phyloP scores from a whole-genome alignment of 2,329 filamentous ascomycete species.

The Phoma sp. region DNA sequence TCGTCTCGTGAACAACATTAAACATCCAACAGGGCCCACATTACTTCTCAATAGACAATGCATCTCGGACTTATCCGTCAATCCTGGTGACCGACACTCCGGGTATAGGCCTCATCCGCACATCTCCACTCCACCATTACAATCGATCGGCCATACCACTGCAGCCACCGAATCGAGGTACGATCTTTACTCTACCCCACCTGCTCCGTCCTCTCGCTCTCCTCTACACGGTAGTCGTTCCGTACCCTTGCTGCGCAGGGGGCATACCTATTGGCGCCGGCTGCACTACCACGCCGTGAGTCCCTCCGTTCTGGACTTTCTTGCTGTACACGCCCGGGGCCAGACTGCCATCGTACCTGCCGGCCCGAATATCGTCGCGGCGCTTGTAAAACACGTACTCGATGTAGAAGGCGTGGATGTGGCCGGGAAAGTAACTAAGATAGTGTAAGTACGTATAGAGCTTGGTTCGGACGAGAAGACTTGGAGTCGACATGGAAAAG shows the following conservation, averaged over 20 bases:
- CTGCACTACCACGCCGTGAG: slow-evolving; percentile 9
- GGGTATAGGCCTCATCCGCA: not conserved
- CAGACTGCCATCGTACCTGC: slow-evolving; percentile 60
- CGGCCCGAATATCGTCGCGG: slow-evolving; percentile 67
- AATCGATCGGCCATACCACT: not conserved
- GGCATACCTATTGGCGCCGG: slow-evolving; percentile 1
- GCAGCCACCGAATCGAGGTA: no score
- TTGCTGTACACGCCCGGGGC: slow-evolving; percentile 77
- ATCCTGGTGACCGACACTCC: not conserved
- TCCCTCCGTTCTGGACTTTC: slow-evolving; percentile 73
- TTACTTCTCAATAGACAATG: no score
- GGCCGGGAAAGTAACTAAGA: slow-evolving; percentile 74
- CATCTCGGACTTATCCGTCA: no score
- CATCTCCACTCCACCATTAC: not conserved
- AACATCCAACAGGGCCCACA: no score
- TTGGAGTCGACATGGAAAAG: not conserved
- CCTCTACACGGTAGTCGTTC: slow-evolving; percentile 7
- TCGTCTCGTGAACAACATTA: no score
- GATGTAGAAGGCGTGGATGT: slow-evolving; percentile 80
- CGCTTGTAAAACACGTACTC: slow-evolving; percentile 85
- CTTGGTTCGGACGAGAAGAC: no score
- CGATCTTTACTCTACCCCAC: not conserved
- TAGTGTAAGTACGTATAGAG: not conserved
- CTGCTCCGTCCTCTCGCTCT: not conserved
- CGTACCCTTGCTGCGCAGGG: slow-evolving; percentile 14